Evolutionary conservation across 495 filamentous ascomycete species (phyloP).

Genomic region (Hyphodiscus hymeniophilus): DNA sequence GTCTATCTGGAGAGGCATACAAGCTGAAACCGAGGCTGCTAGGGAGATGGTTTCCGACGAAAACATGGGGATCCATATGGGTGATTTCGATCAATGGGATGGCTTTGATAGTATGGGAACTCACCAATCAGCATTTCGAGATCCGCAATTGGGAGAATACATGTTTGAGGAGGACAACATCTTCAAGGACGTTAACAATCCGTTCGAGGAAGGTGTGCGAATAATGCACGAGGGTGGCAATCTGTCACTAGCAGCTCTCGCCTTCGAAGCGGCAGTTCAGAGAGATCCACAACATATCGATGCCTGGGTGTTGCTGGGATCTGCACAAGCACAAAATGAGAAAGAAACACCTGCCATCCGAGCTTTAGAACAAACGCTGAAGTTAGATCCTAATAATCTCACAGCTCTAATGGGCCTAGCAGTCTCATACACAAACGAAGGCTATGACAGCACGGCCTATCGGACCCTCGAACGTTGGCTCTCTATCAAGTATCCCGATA

Average conservation of each 20-base stretch:
- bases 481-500: constrained; percentile 77
- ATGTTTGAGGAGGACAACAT: constrained; percentile 91
- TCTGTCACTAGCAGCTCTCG: constrained; percentile 84
- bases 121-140: constrained; percentile 49
- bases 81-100: constrained; percentile 63
- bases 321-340: constrained; percentile 93
- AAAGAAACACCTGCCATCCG: constrained; percentile 97
- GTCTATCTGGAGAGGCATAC: constrained; percentile 76
- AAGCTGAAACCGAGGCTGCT: constrained; percentile 66
- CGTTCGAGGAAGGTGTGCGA: constrained; percentile 82
- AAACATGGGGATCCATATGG: constrained; percentile 49
- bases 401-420: constrained; percentile 89
- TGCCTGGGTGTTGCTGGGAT: constrained; percentile 87
- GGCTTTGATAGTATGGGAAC: constrained; percentile 56
- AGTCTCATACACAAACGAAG: constrained; percentile 98
- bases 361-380: constrained; percentile 87
- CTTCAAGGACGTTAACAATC: constrained; percentile 65
- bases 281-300: constrained; percentile 79
- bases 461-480: constrained; percentile 96
- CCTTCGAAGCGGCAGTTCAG: constrained; percentile 95
- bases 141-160: constrained; percentile 79
- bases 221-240: constrained; percentile 92
- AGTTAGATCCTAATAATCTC: constrained; percentile 77
- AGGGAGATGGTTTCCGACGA: constrained; percentile 65
- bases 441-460: constrained; percentile 94